Percentiles rank a stretch among this genome's conserved stretches.
These are phyloP conservation scores for Acer yangbiense DNA, from an alignment of 345 rosid genomes.

Conservation along the genomic window DNA sequence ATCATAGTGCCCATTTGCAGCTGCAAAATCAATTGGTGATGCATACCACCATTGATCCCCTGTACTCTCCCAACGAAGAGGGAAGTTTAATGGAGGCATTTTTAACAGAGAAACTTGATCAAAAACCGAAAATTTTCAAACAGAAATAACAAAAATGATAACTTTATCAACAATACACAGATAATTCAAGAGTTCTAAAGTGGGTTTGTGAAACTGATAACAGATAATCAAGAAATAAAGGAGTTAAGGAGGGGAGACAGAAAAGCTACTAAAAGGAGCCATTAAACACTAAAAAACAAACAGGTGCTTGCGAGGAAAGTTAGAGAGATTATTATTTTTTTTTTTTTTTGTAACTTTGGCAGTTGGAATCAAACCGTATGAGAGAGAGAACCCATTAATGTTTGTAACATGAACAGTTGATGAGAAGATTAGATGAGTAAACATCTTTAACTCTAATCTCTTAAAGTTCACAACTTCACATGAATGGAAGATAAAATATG, in stretches of 20 bases:
- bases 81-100: constrained; percentile 82
- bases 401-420: constrained; percentile 6
- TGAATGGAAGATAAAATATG: background rate
- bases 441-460: background rate
- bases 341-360: background rate
- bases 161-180: constrained; percentile 5
- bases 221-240: background rate
- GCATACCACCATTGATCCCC: constrained; percentile 99
- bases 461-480: background rate
- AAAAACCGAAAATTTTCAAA: background rate
- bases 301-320: background rate
- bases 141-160: constrained; percentile 9
- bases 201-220: background rate
- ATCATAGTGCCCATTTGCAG: constrained; percentile 89
- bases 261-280: background rate
- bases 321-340: background rate
- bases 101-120: background rate
- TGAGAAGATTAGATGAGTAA: constrained; percentile 11
- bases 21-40: constrained; percentile 95
- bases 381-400: background rate
- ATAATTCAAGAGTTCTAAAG: constrained; percentile 6
- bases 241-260: background rate
- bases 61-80: constrained; percentile 98
- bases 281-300: background rate
- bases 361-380: background rate